Evolutionary conservation across 371 early-diverging fungal genomes (phyloP).

Genomic region (Mortierella sp.): DNA sequence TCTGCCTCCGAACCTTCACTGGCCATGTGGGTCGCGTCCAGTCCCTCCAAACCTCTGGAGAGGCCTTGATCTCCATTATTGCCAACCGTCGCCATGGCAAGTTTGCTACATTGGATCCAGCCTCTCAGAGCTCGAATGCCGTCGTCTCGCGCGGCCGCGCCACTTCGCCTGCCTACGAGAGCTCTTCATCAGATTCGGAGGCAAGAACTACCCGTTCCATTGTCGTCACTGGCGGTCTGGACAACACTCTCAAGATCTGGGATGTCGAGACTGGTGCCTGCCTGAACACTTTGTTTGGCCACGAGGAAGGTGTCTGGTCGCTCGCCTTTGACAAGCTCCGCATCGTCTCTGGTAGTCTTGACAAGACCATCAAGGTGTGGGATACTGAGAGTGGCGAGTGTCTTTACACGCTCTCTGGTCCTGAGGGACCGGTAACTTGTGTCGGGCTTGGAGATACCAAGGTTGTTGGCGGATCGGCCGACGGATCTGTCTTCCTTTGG

Average conservation of each 20-base stretch:
- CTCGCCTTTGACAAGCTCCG: conserved; percentile 89
- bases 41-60: conserved; percentile 60
- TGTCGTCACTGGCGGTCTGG: conserved; percentile 88
- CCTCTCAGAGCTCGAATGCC: neutral
- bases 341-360: conserved; percentile 92
- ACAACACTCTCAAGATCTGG: conserved; percentile 93
- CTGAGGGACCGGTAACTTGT: conserved; percentile 77
- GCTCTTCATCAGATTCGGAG: conserved; percentile 24
- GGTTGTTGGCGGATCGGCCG: conserved; percentile 86
- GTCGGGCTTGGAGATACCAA: conserved; percentile 87
- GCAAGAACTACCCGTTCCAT: conserved; percentile 44
- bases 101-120: neutral
- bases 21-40: conserved; percentile 92
- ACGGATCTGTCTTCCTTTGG: conserved; percentile 83
- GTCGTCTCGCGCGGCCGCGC: neutral
- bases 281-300: conserved; percentile 88
- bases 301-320: conserved; percentile 92
- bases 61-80: conserved; percentile 36
- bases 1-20: conserved; percentile 76
- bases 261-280: conserved; percentile 82
- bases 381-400: conserved; percentile 85
- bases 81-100: conserved; percentile 19
- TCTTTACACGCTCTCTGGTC: conserved; percentile 67
- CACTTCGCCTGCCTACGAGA: neutral
- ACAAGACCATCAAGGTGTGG: conserved; percentile 93